Conservation (phyloP, 257 asterid species). For the Scutellaria barbata region DNA sequence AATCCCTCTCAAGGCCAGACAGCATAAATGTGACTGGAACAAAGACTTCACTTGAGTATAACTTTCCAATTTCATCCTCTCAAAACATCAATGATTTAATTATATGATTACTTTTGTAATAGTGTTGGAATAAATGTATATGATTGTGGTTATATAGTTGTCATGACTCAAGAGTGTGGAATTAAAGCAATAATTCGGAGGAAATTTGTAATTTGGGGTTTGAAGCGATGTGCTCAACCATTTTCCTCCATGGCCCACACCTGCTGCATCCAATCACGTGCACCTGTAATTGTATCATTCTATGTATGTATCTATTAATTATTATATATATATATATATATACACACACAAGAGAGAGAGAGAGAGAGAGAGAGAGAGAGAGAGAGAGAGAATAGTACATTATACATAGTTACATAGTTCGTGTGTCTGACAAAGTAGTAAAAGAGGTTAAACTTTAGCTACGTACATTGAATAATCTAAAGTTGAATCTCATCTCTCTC, state of each 20-base stretch:
- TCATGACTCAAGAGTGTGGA: background rate
- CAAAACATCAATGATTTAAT: no score
- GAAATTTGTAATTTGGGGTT: conserved; percentile 12
- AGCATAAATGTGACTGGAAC: no score
- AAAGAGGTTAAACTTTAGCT: conserved; percentile 45
- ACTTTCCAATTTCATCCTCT: no score
- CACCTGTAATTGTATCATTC: background rate
- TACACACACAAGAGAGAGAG: background rate
- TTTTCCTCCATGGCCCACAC: background rate
- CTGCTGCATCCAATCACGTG: conserved; percentile 31
- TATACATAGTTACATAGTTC: conserved; percentile 5
- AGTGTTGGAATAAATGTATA: background rate
- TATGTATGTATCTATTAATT: no score
- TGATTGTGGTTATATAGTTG: conserved; percentile 15
- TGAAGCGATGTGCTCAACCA: background rate
- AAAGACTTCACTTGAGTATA: no score
- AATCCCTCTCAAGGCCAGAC: no score
- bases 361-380: background rate
- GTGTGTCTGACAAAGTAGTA: conserved; percentile 34
- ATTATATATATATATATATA: background rate
- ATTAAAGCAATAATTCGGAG: conserved; percentile 4
- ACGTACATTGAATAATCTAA: conserved; percentile 2
- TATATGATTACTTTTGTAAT: no score
- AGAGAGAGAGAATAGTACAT: no score
- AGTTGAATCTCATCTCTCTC: background rate